Base-by-base conservation (phyloP, 306 rosid genomes). In the Rosa chinensis region DNA sequence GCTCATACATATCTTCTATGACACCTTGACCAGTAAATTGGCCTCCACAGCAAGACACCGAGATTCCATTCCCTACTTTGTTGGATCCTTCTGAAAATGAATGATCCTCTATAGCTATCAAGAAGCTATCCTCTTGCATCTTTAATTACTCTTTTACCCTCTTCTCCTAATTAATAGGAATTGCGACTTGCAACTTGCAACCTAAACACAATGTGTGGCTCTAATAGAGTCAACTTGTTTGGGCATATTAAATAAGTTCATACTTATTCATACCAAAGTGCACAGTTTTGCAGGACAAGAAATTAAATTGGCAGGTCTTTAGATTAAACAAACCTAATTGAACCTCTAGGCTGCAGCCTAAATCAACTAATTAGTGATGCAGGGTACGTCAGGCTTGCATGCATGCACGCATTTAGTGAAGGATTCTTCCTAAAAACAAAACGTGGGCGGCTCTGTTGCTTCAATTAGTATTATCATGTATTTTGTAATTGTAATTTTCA, bases 21-120 rank as follows among this genome's bases (percentile, higher is more conserved):
- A 21, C 53, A 42, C 52, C 71, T 85, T 81, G 85, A 81, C 88
- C 81, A n/a, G 50, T 59, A 61, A 75, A 21, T 25, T 12, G 78
- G 55, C 17, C 4, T 74, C 23, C 44, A 13, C 50, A 0, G 28
- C 44, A 9, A 9, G 1, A 21, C 25, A 20, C 25, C 62, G n/a
- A 25, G n/a, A 25, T 10, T 44, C 48, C 32, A 64, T 39, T 39
- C 25, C 70, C 71, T 18, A 39, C 48, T 8, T 67, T 39, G 17
- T 67, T 40, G 72, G 72, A 67, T 40, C 5, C 45, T 67, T 20
- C 28, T 67, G 28, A 6, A 6, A 13, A 6, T 40, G 32, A 58
- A 56, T 14, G 5, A 59, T 43, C 5, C 39, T 56, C 67, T 25
- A 10, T 44, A 42, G 11, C 21, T 10, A 42, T 16, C 23, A 35